Percentiles rank a stretch among this genome's conserved stretches.
phyloP scores from a whole-genome alignment of 2,329 filamentous ascomycete species.

The Colletotrichum plurivorum region DNA sequence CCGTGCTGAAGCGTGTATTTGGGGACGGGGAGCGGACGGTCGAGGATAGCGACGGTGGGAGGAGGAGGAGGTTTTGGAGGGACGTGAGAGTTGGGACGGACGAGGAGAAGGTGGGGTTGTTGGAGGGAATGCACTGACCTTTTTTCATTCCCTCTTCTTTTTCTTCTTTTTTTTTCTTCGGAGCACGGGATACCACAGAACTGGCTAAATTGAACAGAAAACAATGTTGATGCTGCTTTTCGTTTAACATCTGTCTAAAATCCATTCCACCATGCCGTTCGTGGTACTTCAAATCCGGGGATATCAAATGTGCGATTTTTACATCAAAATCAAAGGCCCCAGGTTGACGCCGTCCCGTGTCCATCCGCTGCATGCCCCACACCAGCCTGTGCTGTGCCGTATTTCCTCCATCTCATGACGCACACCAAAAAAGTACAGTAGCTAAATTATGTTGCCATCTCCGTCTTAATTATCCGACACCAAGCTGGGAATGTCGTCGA shows the following conservation, averaged over 20 bases:
- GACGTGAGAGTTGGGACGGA: constrained; percentile 30
- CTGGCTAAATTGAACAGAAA: constrained; percentile 6
- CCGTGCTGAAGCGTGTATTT: constrained; percentile 72
- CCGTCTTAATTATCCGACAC: constrained; percentile 56
- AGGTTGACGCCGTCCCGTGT: not conserved
- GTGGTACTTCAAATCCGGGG: constrained; percentile 34
- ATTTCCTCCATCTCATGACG: not conserved
- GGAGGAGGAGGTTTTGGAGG: constrained; percentile 25
- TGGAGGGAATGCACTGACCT: not conserved
- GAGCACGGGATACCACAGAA: constrained; percentile 6
- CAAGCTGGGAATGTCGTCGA: constrained; percentile 84
- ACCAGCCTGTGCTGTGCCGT: not conserved
- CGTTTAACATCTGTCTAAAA: constrained; percentile 19
- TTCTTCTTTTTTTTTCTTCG: not conserved
- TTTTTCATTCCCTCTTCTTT: not conserved
- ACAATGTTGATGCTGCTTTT: constrained; percentile 4
- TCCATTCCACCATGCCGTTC: constrained; percentile 27
- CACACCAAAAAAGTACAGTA: not conserved
- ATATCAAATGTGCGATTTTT: constrained; percentile 32
- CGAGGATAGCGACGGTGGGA: constrained; percentile 41
- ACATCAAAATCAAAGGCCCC: constrained; percentile 22
- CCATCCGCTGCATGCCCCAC: not conserved
- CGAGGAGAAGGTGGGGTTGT: constrained; percentile 44
- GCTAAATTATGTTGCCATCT: not conserved
- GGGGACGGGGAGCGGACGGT: constrained; percentile 86